These are phyloP conservation scores for Populus hybrid DNA, from an alignment of 441 rosid genomes.

Conservation along the genomic window DNA sequence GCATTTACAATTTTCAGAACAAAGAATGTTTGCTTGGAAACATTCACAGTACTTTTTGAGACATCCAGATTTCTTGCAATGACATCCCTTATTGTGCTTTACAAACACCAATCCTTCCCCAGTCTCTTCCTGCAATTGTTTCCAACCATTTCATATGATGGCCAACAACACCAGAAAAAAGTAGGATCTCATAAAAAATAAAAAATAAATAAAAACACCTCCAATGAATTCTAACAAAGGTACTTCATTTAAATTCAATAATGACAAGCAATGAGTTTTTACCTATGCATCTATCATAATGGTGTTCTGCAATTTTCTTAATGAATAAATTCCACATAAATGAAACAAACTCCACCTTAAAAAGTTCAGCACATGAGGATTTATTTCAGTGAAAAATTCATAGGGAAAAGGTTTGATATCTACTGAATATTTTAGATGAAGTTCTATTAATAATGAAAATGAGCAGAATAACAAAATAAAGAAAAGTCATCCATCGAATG, in stretches of 20 bases:
- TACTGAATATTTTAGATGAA: background rate
- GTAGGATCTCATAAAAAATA: background rate
- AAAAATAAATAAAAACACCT: background rate
- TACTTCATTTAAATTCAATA: background rate
- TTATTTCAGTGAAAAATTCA: background rate
- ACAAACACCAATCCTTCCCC: constrained; percentile 50
- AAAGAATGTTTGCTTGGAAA: constrained; percentile 81
- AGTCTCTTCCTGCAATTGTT: constrained; percentile 59
- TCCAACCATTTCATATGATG: constrained; percentile 1
- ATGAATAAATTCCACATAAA: background rate
- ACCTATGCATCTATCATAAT: background rate
- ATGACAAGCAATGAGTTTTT: background rate
- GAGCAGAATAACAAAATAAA: background rate
- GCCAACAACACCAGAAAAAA: background rate
- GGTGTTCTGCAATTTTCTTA: background rate
- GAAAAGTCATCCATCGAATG: background rate
- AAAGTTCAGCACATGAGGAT: background rate
- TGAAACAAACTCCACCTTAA: background rate
- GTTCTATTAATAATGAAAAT: background rate
- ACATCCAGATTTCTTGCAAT: constrained; percentile 91
- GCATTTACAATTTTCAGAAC: constrained; percentile 96
- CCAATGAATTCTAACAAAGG: background rate
- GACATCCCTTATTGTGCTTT: constrained; percentile 95
- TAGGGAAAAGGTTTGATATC: background rate
- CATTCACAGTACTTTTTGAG: constrained; percentile 98